Evolutionary conservation across 2,329 filamentous ascomycete genomes (phyloP).

Genomic region (Scolecobasidium constrictum): DNA sequence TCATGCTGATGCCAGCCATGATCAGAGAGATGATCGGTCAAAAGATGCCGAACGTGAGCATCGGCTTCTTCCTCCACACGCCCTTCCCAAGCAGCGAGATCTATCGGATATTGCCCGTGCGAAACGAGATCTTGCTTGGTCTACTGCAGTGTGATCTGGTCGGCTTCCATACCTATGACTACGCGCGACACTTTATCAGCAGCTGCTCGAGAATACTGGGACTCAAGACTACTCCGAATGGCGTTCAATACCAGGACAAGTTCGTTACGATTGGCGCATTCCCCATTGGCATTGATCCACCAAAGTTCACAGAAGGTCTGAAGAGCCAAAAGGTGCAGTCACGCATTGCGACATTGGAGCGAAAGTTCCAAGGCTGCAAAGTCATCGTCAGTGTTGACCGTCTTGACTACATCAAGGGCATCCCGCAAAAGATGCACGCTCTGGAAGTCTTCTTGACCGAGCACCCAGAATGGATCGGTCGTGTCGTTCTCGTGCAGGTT

Average conservation of each 20-base stretch:
- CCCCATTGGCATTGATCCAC: conserved; percentile 94
- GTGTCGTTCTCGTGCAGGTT: conserved; percentile 91
- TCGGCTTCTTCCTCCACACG: conserved; percentile 96
- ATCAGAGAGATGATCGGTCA: conserved; percentile 77
- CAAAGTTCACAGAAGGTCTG: conserved; percentile 86
- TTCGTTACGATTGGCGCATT: conserved; percentile 90
- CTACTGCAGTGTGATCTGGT: conserved; percentile 90
- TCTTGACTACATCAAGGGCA: conserved; percentile 97
- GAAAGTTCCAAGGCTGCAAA: conserved; percentile 92
- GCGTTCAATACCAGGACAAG: conserved; percentile 80
- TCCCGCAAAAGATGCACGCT: conserved; percentile 93
- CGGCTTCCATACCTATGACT: conserved; percentile 98
- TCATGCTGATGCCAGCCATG: conserved; percentile 95
- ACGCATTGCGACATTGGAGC: conserved; percentile 71
- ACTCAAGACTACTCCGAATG: conserved; percentile 76
- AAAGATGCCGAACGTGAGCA: conserved; percentile 83
- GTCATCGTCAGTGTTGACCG: conserved; percentile 95
- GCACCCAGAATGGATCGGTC: conserved; percentile 95
- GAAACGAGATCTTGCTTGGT: conserved; percentile 77
- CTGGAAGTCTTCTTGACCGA: conserved; percentile 94
- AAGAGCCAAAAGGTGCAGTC: conserved; percentile 78
- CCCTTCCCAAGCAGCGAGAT: conserved; percentile 96
- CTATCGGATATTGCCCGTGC: conserved; percentile 87
- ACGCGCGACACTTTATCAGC: conserved; percentile 94
- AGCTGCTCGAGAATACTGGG: conserved; percentile 89